phyloP scores from a whole-genome alignment of 75 land plant genomes.

The Picea glauca region DNA sequence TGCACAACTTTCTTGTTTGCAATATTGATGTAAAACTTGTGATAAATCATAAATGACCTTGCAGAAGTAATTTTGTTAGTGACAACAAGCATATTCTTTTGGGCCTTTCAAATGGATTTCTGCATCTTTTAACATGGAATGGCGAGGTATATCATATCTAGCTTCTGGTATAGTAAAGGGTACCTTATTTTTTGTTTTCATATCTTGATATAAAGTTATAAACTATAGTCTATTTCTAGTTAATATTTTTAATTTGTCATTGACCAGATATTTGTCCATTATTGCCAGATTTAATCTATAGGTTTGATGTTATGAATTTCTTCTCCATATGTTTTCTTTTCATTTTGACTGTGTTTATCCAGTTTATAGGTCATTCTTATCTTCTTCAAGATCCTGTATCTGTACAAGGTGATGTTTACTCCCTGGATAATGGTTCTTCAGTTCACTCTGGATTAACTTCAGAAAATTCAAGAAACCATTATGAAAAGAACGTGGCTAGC shows the following conservation, averaged over 20 bases:
- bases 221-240: not conserved
- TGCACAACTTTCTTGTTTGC: not conserved
- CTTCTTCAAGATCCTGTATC: constrained; percentile 9
- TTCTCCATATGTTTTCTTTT: not conserved
- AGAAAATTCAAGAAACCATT: constrained; percentile 2
- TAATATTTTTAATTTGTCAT: constrained; percentile 5
- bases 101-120: constrained; percentile 76
- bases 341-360: constrained; percentile 1
- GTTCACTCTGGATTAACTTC: not conserved
- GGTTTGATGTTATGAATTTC: not conserved
- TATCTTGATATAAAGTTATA: not conserved
- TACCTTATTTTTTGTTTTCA: not conserved
- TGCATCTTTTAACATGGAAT: constrained; percentile 79
- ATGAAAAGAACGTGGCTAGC: constrained; percentile 10
- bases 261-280: not conserved
- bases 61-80: constrained; percentile 85
- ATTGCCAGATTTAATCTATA: not conserved
- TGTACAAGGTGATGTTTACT: constrained; percentile 1
- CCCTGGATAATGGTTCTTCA: constrained; percentile 27
- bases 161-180: not conserved
- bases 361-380: constrained; percentile 4
- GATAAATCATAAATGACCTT: not conserved
- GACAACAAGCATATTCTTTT: constrained; percentile 69
- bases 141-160: constrained; percentile 67
- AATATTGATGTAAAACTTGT: not conserved